Base-by-base conservation (phyloP, 179 eudicot genomes). In the Actinidia polygama region DNA sequence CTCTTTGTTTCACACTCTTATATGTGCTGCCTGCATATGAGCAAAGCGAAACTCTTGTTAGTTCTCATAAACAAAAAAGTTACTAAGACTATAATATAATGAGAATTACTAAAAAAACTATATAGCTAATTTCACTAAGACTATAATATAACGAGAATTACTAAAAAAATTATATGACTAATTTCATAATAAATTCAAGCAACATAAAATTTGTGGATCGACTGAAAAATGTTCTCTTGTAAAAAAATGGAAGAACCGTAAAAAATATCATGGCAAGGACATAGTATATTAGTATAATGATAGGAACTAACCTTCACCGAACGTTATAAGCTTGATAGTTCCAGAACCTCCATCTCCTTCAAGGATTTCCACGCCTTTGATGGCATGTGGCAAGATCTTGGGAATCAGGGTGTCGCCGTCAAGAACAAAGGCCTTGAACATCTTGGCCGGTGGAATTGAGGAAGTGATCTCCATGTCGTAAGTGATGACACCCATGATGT, bases 341-440 rank as follows among this genome's bases (percentile, higher is more conserved):
- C 87, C 89, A 10, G 62, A 74, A 2, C 84, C 86, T 3, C 85
- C 87, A 40, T 82, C 84, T 10, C 89, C 89, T 59, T 82, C 49
- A 19, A 85, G 59, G 23, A 78, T 67, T 15, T 82, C 86, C 12
- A 82, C 50, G 47, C 83, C 85, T 70, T 58, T 83, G 46, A 87
- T 77, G 40, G 63, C 73, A 11, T 81, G 62, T 5, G 87, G 87
- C 10, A 77, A 14, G 15, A 85, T 51, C 77, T 84, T 84, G 5
- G 88, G 89, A 10, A 84, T 12, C 23, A 84, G 53, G 71, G 63
- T 84, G 79, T 87, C 73, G 62, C 61, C 46, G 10, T 87, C 87
- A 26, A 80, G 77, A 75, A 82, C 10, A 63, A 84, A 78, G 46
- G 83, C 87, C 82, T 87, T 84, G 83, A 63, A 87, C 77, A 86